Evolutionary conservation across 371 early-diverging fungal genomes (phyloP).

Genomic region (Gilbertella persicaria): DNA sequence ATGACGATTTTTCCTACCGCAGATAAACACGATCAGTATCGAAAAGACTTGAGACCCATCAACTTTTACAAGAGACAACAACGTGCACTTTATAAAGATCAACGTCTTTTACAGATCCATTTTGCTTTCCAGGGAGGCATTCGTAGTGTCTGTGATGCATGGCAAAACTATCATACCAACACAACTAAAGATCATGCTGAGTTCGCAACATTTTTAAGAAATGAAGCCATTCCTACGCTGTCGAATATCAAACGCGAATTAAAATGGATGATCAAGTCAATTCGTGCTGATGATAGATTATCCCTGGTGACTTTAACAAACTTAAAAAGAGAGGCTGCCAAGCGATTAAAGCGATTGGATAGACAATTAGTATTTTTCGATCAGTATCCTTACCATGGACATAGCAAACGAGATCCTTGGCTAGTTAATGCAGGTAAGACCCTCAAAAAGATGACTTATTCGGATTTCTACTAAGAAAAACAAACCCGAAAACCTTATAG

Average conservation of each 20-base stretch:
- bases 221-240: conserved; percentile 31
- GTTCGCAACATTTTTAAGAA: conserved; percentile 28
- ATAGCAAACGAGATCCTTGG: conserved; percentile 43
- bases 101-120: conserved; percentile 24
- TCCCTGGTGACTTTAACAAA: conserved; percentile 27
- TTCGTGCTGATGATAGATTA: conserved; percentile 38
- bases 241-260: conserved; percentile 40
- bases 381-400: conserved; percentile 36
- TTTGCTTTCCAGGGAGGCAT: conserved; percentile 31
- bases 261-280: conserved; percentile 39
- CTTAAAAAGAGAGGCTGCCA: conserved; percentile 32
- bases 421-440: conserved; percentile 42
- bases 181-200: conserved; percentile 33
- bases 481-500: conserved; percentile 16
- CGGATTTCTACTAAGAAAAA: neutral
- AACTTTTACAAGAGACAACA: neutral
- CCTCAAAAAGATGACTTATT: neutral
- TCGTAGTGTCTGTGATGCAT: conserved; percentile 32
- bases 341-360: conserved; percentile 25
- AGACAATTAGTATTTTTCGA: conserved; percentile 40
- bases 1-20: conserved; percentile 13
- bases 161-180: conserved; percentile 31
- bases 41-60: neutral
- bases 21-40: neutral
- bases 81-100: conserved; percentile 2